Conservation (phyloP, 176 grass and related monocot genomes). For the Musa troglodytarum region DNA sequence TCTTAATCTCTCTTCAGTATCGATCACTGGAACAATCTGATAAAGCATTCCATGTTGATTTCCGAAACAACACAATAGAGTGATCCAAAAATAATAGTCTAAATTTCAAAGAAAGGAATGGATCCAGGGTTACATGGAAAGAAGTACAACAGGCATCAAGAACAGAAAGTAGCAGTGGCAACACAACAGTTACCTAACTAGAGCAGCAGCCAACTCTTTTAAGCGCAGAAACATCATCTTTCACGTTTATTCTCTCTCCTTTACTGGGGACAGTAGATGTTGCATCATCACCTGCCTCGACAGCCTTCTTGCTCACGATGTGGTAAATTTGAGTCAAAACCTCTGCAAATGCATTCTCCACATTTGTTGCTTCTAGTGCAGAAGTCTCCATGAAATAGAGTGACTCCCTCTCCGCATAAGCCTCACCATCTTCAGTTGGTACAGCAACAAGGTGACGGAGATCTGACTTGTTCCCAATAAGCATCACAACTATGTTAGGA, state of each 20-base stretch:
- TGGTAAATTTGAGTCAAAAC: slow-evolving; percentile 5
- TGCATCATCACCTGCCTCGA: slow-evolving; percentile 6
- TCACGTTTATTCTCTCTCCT: slow-evolving; percentile 18
- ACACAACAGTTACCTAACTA: background rate
- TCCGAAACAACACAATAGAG: background rate
- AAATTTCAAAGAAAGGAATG: background rate
- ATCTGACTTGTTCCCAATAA: slow-evolving; percentile 6
- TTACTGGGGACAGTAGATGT: background rate
- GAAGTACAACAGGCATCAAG: background rate
- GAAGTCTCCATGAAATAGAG: slow-evolving; percentile 17
- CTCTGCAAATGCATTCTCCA: slow-evolving; percentile 15
- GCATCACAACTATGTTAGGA: slow-evolving; percentile 13
- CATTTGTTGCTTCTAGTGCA: slow-evolving; percentile 15
- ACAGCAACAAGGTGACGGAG: slow-evolving; percentile 7
- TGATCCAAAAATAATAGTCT: background rate
- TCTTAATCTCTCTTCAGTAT: background rate
- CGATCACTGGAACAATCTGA: background rate
- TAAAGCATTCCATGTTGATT: background rate
- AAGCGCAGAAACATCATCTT: slow-evolving; percentile 8
- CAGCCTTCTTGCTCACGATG: slow-evolving; percentile 1
- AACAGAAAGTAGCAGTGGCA: background rate
- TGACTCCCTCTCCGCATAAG: slow-evolving; percentile 11
- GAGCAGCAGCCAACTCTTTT: slow-evolving; percentile 10
- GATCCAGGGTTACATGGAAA: background rate
- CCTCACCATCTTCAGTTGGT: slow-evolving; percentile 7